These are phyloP conservation scores for Ulmus americana DNA, from an alignment of 331 rosid species.

Conservation along the genomic window DNA sequence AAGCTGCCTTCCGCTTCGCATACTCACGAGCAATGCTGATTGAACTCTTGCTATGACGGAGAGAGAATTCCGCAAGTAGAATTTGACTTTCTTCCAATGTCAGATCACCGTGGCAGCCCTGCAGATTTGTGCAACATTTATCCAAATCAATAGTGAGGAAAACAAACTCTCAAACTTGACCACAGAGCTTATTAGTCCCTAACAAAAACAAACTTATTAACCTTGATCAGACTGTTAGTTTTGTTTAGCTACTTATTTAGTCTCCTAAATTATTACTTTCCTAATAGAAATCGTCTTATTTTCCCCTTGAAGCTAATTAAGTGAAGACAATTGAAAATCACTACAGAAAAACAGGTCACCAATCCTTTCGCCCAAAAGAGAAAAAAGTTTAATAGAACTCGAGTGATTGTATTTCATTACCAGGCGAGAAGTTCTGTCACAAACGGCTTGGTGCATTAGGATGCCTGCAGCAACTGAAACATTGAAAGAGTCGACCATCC, in stretches of 20 bases:
- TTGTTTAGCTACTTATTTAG: no score
- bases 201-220: not conserved
- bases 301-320: no score
- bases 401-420: conserved; percentile 30
- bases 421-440: conserved; percentile 64
- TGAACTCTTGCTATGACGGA: conserved; percentile 71
- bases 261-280: no score
- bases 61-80: conserved; percentile 71
- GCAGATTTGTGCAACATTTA: conserved; percentile 19
- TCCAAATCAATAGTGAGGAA: not conserved
- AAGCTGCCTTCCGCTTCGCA: conserved; percentile 49
- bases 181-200: not conserved
- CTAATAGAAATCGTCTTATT: no score
- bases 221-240: no score
- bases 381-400: not conserved
- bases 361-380: not conserved
- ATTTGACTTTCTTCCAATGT: conserved; percentile 61
- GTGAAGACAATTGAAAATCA: not conserved
- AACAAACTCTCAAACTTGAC: not conserved
- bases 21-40: conserved; percentile 52
- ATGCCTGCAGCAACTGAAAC: conserved; percentile 94
- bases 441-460: conserved; percentile 92
- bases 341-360: no score
- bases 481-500: conserved; percentile 93
- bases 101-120: conserved; percentile 84